Conservation (phyloP, 371 early-diverging fungal genomes). For the Zopfochytrium polystomum region DNA sequence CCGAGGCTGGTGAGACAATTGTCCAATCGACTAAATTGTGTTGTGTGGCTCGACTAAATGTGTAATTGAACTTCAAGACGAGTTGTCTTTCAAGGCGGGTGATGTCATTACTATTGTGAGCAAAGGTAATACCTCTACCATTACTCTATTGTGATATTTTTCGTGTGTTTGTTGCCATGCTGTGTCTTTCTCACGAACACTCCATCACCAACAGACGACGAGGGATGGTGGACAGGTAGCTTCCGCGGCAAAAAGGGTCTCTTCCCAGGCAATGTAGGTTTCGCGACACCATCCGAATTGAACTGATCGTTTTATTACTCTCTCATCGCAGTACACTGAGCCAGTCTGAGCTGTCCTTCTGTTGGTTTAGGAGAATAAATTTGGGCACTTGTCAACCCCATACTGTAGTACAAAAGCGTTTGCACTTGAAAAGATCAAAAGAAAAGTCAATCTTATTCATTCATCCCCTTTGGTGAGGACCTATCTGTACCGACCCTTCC, state of each 20-base stretch:
- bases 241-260: conserved; percentile 71
- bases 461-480: no score
- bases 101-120: conserved; percentile 45
- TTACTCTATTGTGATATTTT: not conserved
- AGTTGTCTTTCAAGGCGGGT: conserved; percentile 48
- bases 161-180: not conserved
- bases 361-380: no score
- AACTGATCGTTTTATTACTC: not conserved
- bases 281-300: not conserved
- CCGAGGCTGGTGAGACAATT: conserved; percentile 37
- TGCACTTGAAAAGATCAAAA: no score
- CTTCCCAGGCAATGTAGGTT: conserved; percentile 71
- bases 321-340: not conserved
- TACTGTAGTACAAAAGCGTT: no score
- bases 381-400: no score
- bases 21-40: not conserved
- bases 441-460: no score
- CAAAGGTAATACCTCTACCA: conserved; percentile 20
- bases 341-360: not conserved
- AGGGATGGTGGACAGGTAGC: conserved; percentile 56
- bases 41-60: not conserved
- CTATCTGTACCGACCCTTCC: no score
- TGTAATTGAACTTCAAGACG: conserved; percentile 36
- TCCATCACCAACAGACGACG: conserved; percentile 29
- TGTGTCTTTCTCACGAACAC: no score